These are phyloP conservation scores for Pythium rishiriense DNA, from an alignment of 352 stramenopile genomes.

Conservation along the genomic window DNA sequence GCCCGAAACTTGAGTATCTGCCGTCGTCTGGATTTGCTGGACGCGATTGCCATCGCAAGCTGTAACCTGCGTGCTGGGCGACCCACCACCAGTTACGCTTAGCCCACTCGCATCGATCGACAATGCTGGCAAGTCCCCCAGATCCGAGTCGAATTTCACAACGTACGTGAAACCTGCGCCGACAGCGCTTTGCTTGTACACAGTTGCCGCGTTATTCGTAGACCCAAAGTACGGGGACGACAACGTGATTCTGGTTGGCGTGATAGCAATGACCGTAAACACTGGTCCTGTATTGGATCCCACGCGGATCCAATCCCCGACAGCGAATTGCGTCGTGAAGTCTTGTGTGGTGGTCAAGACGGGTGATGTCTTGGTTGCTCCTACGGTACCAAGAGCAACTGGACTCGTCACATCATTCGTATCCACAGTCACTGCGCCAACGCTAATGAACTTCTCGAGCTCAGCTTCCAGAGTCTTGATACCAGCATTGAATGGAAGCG, in stretches of 20 bases:
- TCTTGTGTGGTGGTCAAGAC: constrained; percentile 57
- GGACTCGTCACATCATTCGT: constrained; percentile 87
- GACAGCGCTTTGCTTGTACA: constrained; percentile 84
- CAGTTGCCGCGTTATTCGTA: constrained; percentile 40
- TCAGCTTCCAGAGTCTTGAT: constrained; percentile 76
- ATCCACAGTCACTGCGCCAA: constrained; percentile 85
- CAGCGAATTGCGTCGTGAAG: constrained; percentile 61
- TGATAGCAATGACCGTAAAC: constrained; percentile 82
- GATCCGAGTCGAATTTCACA: constrained; percentile 70
- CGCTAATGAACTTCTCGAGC: constrained; percentile 76
- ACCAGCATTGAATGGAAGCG: constrained; percentile 67
- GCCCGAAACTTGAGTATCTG: constrained; percentile 60
- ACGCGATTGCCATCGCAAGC: constrained; percentile 84
- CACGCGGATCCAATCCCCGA: constrained; percentile 94
- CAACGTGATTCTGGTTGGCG: constrained; percentile 70
- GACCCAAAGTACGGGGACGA: constrained; percentile 84
- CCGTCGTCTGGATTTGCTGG: constrained; percentile 66
- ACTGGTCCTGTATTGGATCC: constrained; percentile 75
- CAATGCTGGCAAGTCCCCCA: constrained; percentile 66
- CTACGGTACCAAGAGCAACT: constrained; percentile 53
- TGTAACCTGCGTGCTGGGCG: constrained; percentile 55
- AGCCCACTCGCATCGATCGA: constrained; percentile 58
- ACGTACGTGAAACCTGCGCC: constrained; percentile 65
- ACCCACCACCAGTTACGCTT: constrained; percentile 30
- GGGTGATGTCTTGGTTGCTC: constrained; percentile 79